Evolutionary conservation across 768 basidiomycete genomes (phyloP).

Genomic region (Suillus brevipes): DNA sequence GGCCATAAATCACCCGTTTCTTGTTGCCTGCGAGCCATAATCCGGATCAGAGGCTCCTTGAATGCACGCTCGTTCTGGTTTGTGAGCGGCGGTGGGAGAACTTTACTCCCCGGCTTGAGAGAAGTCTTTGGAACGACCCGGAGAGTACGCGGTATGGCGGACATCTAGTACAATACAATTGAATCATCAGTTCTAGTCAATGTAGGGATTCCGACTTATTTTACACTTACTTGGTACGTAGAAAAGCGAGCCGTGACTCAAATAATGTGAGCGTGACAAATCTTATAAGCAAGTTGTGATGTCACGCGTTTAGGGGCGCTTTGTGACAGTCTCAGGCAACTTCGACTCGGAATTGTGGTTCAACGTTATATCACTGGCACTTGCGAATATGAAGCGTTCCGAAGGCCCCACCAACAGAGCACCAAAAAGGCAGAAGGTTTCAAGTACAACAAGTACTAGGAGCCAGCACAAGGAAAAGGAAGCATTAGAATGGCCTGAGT

Average conservation of each 20-base stretch:
- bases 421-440: slow-evolving; percentile 21
- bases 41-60: slow-evolving; percentile 41
- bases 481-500: slow-evolving; percentile 52
- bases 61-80: slow-evolving; percentile 27
- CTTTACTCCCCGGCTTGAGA: slow-evolving; percentile 18
- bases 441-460: slow-evolving; percentile 10
- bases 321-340: not conserved
- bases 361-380: slow-evolving; percentile 15
- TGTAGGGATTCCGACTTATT: slow-evolving; percentile 1
- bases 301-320: slow-evolving; percentile 5
- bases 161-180: not conserved
- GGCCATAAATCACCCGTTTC: slow-evolving; percentile 44
- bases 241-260: not conserved
- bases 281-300: not conserved
- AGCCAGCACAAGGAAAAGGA: slow-evolving; percentile 23
- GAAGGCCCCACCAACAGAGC: not conserved
- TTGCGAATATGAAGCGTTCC: slow-evolving; percentile 4
- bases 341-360: too few relatives aligned
- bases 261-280: not conserved
- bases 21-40: slow-evolving; percentile 41
- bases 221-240: not conserved
- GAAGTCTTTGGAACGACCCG: slow-evolving; percentile 41
- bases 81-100: slow-evolving; percentile 35
- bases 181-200: not conserved
- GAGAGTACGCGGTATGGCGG: slow-evolving; percentile 17